Conservation (phyloP, 306 rosid species). For the Sicyos baderoa region DNA sequence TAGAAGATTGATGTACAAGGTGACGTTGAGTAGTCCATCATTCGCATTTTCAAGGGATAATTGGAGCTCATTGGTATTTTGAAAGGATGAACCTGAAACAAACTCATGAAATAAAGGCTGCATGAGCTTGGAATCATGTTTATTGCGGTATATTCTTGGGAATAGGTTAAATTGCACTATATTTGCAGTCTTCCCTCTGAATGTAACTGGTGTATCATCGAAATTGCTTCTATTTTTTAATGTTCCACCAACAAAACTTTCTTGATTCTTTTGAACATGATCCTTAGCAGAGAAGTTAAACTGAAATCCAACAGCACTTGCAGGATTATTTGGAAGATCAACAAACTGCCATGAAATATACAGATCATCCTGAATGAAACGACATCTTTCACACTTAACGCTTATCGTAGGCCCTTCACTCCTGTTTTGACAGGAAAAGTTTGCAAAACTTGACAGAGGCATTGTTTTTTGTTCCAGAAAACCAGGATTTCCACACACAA, state of each 20-base stretch:
- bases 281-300: constrained; percentile 62
- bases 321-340: constrained; percentile 82
- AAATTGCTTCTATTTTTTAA: constrained; percentile 56
- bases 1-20: constrained; percentile 70
- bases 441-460: constrained; percentile 53
- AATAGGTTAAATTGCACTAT: constrained; percentile 71
- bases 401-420: constrained; percentile 72
- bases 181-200: constrained; percentile 64
- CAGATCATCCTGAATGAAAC: constrained; percentile 47
- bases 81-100: constrained; percentile 70
- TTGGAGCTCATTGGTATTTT: constrained; percentile 53
- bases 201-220: constrained; percentile 74
- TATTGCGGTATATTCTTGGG: constrained; percentile 59
- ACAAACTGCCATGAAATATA: constrained; percentile 78
- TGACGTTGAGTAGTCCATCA: constrained; percentile 67
- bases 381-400: constrained; percentile 54
- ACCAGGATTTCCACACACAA: constrained; percentile 72
- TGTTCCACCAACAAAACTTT: constrained; percentile 70
- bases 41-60: constrained; percentile 65
- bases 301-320: constrained; percentile 85
- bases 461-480: constrained; percentile 47
- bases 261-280: constrained; percentile 35
- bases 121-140: constrained; percentile 65
- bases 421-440: constrained; percentile 67
- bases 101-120: constrained; percentile 93